Base-by-base conservation (phyloP, 495 filamentous ascomycete species). In the Annulohypoxylon stygium region DNA sequence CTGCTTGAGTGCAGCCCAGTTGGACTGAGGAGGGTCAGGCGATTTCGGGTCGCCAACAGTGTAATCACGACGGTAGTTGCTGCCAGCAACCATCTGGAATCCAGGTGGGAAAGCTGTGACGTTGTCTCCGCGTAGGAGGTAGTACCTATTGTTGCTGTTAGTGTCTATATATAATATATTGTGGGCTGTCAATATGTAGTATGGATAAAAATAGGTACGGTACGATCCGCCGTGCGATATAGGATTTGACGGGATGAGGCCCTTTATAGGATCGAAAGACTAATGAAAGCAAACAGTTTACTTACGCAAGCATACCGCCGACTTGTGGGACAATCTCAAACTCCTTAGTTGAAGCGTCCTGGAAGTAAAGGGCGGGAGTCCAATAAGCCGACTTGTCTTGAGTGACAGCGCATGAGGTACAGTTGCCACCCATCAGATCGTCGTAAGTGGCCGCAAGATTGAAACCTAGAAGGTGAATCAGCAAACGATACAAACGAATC, bases 51-150 rank as follows among this genome's bases (percentile, higher is more conserved):
- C 83, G 0, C 88, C 88, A 67, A 90, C 87, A 2, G 88, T 87
- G 82, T 93, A 96, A 79, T 91, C 91, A 67, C 94, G 92, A 48
- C 85, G 84, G 7, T 78, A 77, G 58, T 76, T 84, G 78, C 95
- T 89, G 16, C 95, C 95, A 59, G 95, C 92, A 67, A 98, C 83
- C 93, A 97, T 96, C 50, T 90, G 88, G 84, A 98, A 97, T 50
- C 87, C 85, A 1, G 84, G 73, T 0, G 95, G 95, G 82, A 97
- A 97, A 0, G 93, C 91, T 33, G 84, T 85, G 72, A 97, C 84
- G 25, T 89, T 85, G 2, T 85, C 78, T 67, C 80, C 81, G 72
- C 89, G 87, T 0, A 92, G 84, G 36, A 93, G 86, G 75, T 97
- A 96, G 81, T 97, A 97, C 2, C 91, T 91, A 68, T 11, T 78